Percentiles rank a stretch among this genome's conserved stretches.
phyloP scores from a whole-genome alignment of 2,329 filamentous ascomycete genomes.

The Magnaporthiopsis incrustans region DNA sequence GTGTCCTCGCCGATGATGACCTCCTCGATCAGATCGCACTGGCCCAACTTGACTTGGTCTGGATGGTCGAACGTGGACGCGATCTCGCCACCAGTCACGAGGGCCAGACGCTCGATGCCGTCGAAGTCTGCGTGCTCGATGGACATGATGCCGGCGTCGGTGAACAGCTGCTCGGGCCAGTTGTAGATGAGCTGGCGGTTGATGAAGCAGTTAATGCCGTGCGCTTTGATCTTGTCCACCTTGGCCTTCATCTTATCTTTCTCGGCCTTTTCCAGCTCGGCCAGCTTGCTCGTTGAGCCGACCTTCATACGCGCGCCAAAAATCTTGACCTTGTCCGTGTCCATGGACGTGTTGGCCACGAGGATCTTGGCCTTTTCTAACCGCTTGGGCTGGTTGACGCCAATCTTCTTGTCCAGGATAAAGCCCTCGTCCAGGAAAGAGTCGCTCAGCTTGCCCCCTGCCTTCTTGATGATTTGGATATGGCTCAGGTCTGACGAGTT shows the following conservation, averaged over 20 bases:
- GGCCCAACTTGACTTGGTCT: constrained; percentile 90
- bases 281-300: constrained; percentile 88
- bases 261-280: constrained; percentile 97
- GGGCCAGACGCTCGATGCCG: constrained; percentile 86
- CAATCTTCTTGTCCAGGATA: constrained; percentile 98
- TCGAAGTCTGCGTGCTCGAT: constrained; percentile 99
- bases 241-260: constrained; percentile 99
- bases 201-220: constrained; percentile 99
- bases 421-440: constrained; percentile 98
- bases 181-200: constrained; percentile 99
- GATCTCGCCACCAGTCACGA: constrained; percentile 96
- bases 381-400: constrained; percentile 95
- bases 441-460: constrained; percentile 92
- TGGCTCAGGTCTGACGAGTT: constrained; percentile 90
- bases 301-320: constrained; percentile 97
- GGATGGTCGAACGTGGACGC: constrained; percentile 97
- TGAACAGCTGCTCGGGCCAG: constrained; percentile 98
- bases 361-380: constrained; percentile 98
- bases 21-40: constrained; percentile 94
- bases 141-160: constrained; percentile 93
- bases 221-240: constrained; percentile 96
- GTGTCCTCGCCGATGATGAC: constrained; percentile 98
- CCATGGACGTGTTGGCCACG: constrained; percentile 97
- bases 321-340: constrained; percentile 99
- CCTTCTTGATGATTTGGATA: constrained; percentile 99